These are phyloP conservation scores for Fusarium sp. DNA, from an alignment of 2,329 filamentous ascomycete genomes.

Conservation along the genomic window DNA sequence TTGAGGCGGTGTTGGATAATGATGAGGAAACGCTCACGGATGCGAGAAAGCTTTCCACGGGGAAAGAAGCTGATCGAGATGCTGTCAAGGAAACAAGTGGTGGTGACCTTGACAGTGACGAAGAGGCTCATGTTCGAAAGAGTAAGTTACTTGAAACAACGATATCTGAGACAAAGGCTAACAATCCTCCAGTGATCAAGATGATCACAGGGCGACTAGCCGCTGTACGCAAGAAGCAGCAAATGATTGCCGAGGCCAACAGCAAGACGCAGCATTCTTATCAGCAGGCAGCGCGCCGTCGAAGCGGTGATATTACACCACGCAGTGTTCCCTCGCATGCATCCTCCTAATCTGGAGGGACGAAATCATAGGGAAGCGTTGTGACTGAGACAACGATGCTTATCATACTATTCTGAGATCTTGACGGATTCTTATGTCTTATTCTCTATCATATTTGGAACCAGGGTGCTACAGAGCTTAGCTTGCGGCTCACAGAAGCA, in stretches of 20 bases:
- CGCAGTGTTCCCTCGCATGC: conserved; percentile 67
- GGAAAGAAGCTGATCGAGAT: conserved; percentile 61
- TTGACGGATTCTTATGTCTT: conserved; percentile 44
- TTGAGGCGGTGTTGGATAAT: conserved; percentile 92
- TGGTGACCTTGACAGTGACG: conserved; percentile 74
- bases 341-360: conserved; percentile 51
- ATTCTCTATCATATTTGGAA: conserved; percentile 41
- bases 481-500: conserved; percentile 48
- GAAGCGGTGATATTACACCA: conserved; percentile 70
- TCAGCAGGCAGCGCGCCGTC: conserved; percentile 61
- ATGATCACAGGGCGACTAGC: conserved; percentile 73
- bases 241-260: conserved; percentile 72
- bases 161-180: conserved; percentile 28
- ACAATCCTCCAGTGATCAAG: conserved; percentile 66
- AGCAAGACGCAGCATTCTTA: conserved; percentile 62
- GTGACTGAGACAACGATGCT: conserved; percentile 38
- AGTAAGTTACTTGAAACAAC: conserved; percentile 64
- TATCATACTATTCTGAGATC: conserved; percentile 44
- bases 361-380: conserved; percentile 19
- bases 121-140: conserved; percentile 80
- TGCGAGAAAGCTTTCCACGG: conserved; percentile 52
- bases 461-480: conserved; percentile 42
- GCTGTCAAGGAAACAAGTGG: conserved; percentile 53
- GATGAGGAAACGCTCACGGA: conserved; percentile 70
- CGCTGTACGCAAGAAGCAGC: conserved; percentile 72